Base-by-base conservation (phyloP, 345 rosid genomes). In the Firmiana major region DNA sequence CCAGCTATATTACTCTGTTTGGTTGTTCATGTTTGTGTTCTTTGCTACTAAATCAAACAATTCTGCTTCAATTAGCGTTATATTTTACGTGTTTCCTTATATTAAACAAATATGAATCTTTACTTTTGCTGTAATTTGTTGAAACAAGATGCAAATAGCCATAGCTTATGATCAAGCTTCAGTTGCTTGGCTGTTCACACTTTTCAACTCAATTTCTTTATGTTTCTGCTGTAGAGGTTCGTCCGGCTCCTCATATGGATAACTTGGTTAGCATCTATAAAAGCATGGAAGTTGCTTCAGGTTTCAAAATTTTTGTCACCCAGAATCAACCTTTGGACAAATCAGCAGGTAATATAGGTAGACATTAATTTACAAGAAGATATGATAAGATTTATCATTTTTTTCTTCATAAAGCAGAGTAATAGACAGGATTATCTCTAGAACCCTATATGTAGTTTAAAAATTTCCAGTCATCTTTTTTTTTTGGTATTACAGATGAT, bases 211-310 rank as follows among this genome's bases (percentile, higher is more conserved):
- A 13, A 3, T 28, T 75, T 17, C 22, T 51, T 26, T 45, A 15
- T 13, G 16, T 46, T 81, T 40, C 65, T 75, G n/a, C 34, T 43
- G 51, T 78, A 96, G 99, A 93, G 90, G 77, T 93, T 83, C 94
- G 95, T 26, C 79, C 93, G 78, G 91, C 98, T 81, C 97, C 94
- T 38, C 97, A 93, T 81, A 93, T 96, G 98, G 98, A 96, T 82
- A 96, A 83, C 78, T 86, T 96, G 85, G 99, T 93, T 66, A 85
- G 82, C 34, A 31, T 31, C 34, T 31, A 31, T 31, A 96, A 87
- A 84, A 87, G 85, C 86, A 91, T 96, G 97, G 97, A 92, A 85
- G 82, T 76, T 84, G 97, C 94, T 86, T 93, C 95, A 13, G 97
- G 97, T 43, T 76, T 89, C 22, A 88, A 83, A 66, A 87, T 90